Percentiles rank a stretch among this genome's conserved stretches.
Conservation (phyloP, 768 basidiomycete species). For the Termitomyces sp. region DNA sequence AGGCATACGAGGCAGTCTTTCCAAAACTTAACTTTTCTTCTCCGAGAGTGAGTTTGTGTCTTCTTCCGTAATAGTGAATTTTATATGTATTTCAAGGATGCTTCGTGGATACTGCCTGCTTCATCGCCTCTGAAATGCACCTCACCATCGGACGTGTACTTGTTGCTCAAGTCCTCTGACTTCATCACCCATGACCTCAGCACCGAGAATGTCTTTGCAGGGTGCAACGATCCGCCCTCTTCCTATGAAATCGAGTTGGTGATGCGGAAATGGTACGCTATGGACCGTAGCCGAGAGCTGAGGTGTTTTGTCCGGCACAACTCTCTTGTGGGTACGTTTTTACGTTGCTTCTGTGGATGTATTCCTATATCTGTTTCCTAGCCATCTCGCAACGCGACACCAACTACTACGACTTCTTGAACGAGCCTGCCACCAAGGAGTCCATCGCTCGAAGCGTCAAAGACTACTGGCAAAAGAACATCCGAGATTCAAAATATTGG, state of each 20-base stretch:
- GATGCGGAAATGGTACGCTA: conserved; percentile 84
- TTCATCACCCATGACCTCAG: conserved; percentile 81
- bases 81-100: conserved; percentile 55
- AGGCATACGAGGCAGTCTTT: conserved; percentile 79
- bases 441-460: conserved; percentile 52
- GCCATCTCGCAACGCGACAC: conserved; percentile 86
- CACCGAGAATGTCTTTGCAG: conserved; percentile 61
- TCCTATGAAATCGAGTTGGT: conserved; percentile 78
- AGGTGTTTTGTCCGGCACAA: conserved; percentile 86
- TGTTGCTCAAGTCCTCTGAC: conserved; percentile 90
- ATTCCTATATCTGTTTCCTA: conserved; percentile 25
- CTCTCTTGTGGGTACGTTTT: conserved; percentile 64
- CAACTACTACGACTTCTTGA: conserved; percentile 87
- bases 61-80: background rate
- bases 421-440: conserved; percentile 51
- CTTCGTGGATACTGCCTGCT: conserved; percentile 85
- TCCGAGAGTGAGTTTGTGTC: conserved; percentile 60
- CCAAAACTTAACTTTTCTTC: conserved; percentile 96
- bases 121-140: conserved; percentile 86
- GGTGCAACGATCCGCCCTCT: conserved; percentile 37
- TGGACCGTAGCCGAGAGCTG: conserved; percentile 83
- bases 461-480: conserved; percentile 67
- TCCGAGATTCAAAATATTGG: conserved; percentile 56
- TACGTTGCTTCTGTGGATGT: background rate
- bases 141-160: conserved; percentile 85